These are phyloP conservation scores for Musa troglodytarum DNA, from an alignment of 176 grass and related monocot genomes.

Conservation along the genomic window DNA sequence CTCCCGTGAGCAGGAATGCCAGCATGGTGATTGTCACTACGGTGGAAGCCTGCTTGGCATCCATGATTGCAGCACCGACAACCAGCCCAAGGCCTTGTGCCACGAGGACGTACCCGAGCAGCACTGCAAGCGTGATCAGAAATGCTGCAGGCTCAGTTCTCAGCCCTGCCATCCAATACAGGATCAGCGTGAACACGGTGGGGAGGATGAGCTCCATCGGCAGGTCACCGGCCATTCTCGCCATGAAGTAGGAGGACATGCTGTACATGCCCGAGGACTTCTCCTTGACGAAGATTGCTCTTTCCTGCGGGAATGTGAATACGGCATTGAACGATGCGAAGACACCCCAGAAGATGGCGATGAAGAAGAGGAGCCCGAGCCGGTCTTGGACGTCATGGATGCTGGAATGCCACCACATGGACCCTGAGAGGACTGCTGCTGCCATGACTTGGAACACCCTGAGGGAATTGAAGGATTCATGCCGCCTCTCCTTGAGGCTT, in stretches of 20 bases:
- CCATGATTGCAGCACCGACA: conserved; percentile 75
- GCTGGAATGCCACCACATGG: conserved; percentile 95
- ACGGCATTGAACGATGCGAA: conserved; percentile 97
- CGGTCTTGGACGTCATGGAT: conserved; percentile 45
- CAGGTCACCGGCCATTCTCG: conserved; percentile 72
- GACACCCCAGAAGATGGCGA: conserved; percentile 99
- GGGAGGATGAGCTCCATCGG: conserved; percentile 92
- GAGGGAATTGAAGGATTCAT: conserved; percentile 86
- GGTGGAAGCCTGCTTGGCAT: conserved; percentile 84
- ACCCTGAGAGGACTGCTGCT: conserved; percentile 57
- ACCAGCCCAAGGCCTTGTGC: conserved; percentile 68
- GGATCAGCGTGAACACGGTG: conserved; percentile 44
- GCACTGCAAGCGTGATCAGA: conserved; percentile 49
- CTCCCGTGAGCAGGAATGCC: conserved; percentile 84
- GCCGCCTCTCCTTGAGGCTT: conserved; percentile 83
- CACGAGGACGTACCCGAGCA: conserved; percentile 69
- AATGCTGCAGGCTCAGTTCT: conserved; percentile 45
- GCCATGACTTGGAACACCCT: conserved; percentile 82
- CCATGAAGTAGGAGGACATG: conserved; percentile 78
- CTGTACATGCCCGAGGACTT: conserved; percentile 78
- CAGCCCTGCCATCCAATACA: conserved; percentile 92
- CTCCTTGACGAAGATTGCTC: conserved; percentile 54
- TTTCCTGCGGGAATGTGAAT: conserved; percentile 85
- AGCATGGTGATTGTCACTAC: conserved; percentile 72
- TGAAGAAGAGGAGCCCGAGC: conserved; percentile 95